A percentile compares a stretch with the other conserved stretches of the same genome.
Evolutionary conservation across 2,329 filamentous ascomycete genomes (phyloP).

Genomic region (Aspergillus phoenicis): DNA sequence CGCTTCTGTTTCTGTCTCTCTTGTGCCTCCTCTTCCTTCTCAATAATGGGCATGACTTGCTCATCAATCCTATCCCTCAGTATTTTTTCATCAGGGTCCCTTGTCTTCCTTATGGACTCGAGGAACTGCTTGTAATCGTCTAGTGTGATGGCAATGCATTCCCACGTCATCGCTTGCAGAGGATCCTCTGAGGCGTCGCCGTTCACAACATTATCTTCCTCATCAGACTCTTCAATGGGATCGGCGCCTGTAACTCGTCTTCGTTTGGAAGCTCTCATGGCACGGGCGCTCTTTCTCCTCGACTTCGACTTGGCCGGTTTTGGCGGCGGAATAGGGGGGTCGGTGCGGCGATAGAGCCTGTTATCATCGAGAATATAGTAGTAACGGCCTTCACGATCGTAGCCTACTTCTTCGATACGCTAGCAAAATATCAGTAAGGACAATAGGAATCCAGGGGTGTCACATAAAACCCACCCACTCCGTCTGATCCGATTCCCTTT

Average conservation of each 20-base stretch:
- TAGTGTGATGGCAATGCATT: slow-evolving; percentile 82
- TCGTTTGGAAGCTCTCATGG: slow-evolving; percentile 70
- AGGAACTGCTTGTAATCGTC: slow-evolving; percentile 75
- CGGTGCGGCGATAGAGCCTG: slow-evolving; percentile 84
- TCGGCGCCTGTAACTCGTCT: slow-evolving; percentile 55
- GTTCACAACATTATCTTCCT: slow-evolving; percentile 46
- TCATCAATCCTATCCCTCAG: slow-evolving; percentile 71
- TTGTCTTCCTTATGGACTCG: slow-evolving; percentile 70
- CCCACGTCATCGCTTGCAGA: slow-evolving; percentile 80
- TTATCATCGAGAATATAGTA: slow-evolving; percentile 95
- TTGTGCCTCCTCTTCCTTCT: slow-evolving; percentile 70
- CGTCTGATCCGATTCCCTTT: slow-evolving; percentile 77
- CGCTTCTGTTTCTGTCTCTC: slow-evolving; percentile 72
- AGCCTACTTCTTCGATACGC: slow-evolving; percentile 62
- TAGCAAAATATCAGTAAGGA: slow-evolving; percentile 26
- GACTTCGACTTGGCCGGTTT: slow-evolving; percentile 63
- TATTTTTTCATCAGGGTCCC: slow-evolving; percentile 81
- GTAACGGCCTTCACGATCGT: slow-evolving; percentile 81
- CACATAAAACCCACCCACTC: slow-evolving; percentile 67
- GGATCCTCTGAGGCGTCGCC: slow-evolving; percentile 57
- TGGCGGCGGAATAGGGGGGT: slow-evolving; percentile 64
- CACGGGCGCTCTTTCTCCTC: slow-evolving; percentile 67
- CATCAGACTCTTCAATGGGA: slow-evolving; percentile 44
- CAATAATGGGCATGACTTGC: slow-evolving; percentile 80
- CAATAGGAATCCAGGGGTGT: not conserved